Evolutionary conservation across 805 yeast genomes (phyloP).

Genomic region (Zygosaccharomyces gambellarensis): DNA sequence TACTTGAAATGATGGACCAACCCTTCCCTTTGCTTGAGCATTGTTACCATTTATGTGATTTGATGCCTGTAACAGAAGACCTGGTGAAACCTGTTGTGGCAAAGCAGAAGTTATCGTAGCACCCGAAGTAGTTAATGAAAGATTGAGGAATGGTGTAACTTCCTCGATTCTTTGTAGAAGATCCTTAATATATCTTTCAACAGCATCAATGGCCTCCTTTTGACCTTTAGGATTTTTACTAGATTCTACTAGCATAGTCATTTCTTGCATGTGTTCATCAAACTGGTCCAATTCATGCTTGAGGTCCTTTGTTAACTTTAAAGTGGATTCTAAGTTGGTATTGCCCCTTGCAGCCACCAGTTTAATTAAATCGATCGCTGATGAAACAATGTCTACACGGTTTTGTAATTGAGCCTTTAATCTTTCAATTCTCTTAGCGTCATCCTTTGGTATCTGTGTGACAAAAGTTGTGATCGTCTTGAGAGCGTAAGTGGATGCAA

Average conservation of each 20-base stretch:
- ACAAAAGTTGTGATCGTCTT: conserved; percentile 55
- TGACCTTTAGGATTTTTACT: conserved; percentile 27
- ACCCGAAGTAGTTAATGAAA: conserved; percentile 66
- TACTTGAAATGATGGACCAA: conserved; percentile 59
- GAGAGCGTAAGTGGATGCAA: conserved; percentile 71
- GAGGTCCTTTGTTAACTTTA: conserved; percentile 50
- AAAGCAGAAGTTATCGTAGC: conserved; percentile 50
- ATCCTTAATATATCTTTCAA: conserved; percentile 46
- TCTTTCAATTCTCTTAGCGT: conserved; percentile 41
- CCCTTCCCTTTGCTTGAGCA: conserved; percentile 26
- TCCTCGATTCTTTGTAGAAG: conserved; percentile 55
- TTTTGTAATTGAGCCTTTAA: conserved; percentile 46
- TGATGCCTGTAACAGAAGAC: conserved; percentile 60
- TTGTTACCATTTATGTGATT: conserved; percentile 35
- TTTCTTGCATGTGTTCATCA: conserved; percentile 43
- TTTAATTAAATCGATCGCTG: conserved; percentile 64
- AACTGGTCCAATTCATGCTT: conserved; percentile 55
- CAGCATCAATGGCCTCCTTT: conserved; percentile 39
- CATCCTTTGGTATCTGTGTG: conserved; percentile 42
- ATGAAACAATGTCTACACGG: conserved; percentile 55
- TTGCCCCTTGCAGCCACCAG: conserved; percentile 59
- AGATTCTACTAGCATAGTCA: conserved; percentile 34
- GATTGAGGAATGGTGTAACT: conserved; percentile 60
- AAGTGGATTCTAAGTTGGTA: conserved; percentile 50
- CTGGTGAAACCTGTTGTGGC: conserved; percentile 56